Evolutionary conservation across 2,329 filamentous ascomycete genomes (phyloP), one percentile per base, ranked within the genome.

Genomic region (Ophiocordyceps polyrhachis-furcata): DNA sequence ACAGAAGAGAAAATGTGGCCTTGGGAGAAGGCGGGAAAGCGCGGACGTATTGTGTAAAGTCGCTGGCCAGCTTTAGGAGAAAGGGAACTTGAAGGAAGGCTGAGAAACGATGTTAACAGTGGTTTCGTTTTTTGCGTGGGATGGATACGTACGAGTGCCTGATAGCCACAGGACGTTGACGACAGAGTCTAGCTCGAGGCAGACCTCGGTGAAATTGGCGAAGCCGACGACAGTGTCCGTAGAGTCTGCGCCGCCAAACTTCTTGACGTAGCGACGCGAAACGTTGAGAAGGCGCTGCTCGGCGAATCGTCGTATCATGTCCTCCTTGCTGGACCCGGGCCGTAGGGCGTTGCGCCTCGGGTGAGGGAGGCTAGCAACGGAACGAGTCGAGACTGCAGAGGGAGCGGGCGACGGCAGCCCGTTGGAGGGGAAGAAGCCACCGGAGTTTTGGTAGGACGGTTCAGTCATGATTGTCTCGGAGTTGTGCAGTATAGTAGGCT

Each of bases 81-180:
- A 89, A 89, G 2, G 87, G 84, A 13, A 89, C 76, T 62, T 95
- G 86, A 9, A 95, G 65, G 44, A 73, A 75, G 17, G 84, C 83
- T 88, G 50, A 17, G 32, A 12, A 20, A 2, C 3, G 28, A 35
- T 11, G 9, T 28, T 6, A 28, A 7, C 8, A 28, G 12, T 15
- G 13, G 32, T 17, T 17, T 37, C 32, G 15, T n/a, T 17, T 17
- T 23, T 23, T 6, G 21, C 3, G 21, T 23, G 6, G 21, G 3
- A 23, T 23, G 21, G 21, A 17, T 17, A 59, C 83, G 58, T 68
- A 87, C 86, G 86, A 20, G 88, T 94, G 11, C 83, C 85, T 28
- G 80, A 85, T 20, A 85, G 73, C 89, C 89, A 96, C 5, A 94
- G 63, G 8, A 93, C 73, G 58, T 93, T 81, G 15, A 93, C 64